Conservation (phyloP, 2,329 filamentous ascomycete genomes). For the Aspergillus novofumigatus region DNA sequence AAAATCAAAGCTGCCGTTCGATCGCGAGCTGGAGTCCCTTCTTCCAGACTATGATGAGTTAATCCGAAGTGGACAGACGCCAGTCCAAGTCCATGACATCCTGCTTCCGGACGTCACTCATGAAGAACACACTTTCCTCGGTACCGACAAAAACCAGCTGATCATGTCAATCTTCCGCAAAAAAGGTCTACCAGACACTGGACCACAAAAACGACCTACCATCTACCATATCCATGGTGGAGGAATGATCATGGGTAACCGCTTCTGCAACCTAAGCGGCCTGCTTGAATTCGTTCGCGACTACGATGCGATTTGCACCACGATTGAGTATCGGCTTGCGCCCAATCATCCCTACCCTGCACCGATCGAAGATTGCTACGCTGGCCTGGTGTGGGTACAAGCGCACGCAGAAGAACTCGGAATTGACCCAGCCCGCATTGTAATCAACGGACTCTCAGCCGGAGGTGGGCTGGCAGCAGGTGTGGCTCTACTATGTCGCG, state of each 20-base stretch:
- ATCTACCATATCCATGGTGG: constrained; percentile 39
- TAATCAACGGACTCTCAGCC: constrained; percentile 54
- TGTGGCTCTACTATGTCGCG: constrained; percentile 47
- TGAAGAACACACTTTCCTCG: too few relatives aligned
- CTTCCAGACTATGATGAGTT: too few relatives aligned
- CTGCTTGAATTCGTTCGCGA: constrained; percentile 23
- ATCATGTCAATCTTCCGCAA: too few relatives aligned
- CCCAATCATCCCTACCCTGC: constrained; percentile 40
- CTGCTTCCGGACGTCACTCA: too few relatives aligned
- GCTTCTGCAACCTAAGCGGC: constrained; percentile 20
- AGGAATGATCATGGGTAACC: constrained; percentile 28
- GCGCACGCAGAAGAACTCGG: constrained; percentile 32
- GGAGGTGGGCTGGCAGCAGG: constrained; percentile 56
- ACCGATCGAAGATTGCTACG: constrained; percentile 40
- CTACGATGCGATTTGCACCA: constrained; percentile 31
- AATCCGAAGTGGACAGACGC: too few relatives aligned
- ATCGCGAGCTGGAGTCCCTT: too few relatives aligned
- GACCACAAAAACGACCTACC: constrained; percentile 14
- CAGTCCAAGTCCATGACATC: too few relatives aligned
- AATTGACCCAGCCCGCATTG: constrained; percentile 47
- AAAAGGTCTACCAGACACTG: too few relatives aligned
- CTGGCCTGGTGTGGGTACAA: constrained; percentile 31
- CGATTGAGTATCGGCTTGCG: constrained; percentile 42
- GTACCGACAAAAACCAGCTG: too few relatives aligned
- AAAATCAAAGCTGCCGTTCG: too few relatives aligned